Percentiles rank a stretch among this genome's conserved stretches.
These are phyloP conservation scores for Pseudoturritis turrita DNA, from an alignment of 345 rosid genomes.

Conservation along the genomic window DNA sequence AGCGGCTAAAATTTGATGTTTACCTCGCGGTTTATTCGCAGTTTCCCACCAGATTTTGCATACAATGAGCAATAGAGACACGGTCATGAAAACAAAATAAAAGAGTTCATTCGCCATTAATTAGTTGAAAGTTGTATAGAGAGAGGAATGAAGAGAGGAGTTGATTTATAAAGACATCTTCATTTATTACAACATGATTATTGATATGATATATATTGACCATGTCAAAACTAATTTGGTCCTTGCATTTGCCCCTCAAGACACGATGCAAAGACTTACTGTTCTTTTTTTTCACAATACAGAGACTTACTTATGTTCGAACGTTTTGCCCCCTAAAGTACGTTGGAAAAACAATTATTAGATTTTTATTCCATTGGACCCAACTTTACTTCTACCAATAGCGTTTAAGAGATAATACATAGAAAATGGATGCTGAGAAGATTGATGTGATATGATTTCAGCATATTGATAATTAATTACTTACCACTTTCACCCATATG, in stretches of 20 bases:
- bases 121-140: background rate
- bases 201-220: background rate
- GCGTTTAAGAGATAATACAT: background rate
- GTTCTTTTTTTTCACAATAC: background rate
- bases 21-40: conserved; percentile 11
- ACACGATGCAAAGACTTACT: conserved; percentile 10
- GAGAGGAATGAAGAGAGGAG: background rate
- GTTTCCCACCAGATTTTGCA: conserved; percentile 28
- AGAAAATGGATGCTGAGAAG: background rate
- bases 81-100: conserved; percentile 7
- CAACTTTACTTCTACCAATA: background rate
- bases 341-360: background rate
- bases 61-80: conserved; percentile 7
- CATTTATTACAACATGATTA: background rate
- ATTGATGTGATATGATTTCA: background rate
- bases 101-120: conserved; percentile 9
- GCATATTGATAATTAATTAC: background rate
- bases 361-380: background rate
- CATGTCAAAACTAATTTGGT: background rate
- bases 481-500: background rate
- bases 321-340: background rate
- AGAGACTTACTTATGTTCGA: background rate
- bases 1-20: background rate
- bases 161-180: conserved; percentile 22
- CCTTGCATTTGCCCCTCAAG: background rate